Evolutionary conservation across 2,329 filamentous ascomycete genomes (phyloP), one percentile per base, ranked within the genome.

Genomic region (Colletotrichum sp.): DNA sequence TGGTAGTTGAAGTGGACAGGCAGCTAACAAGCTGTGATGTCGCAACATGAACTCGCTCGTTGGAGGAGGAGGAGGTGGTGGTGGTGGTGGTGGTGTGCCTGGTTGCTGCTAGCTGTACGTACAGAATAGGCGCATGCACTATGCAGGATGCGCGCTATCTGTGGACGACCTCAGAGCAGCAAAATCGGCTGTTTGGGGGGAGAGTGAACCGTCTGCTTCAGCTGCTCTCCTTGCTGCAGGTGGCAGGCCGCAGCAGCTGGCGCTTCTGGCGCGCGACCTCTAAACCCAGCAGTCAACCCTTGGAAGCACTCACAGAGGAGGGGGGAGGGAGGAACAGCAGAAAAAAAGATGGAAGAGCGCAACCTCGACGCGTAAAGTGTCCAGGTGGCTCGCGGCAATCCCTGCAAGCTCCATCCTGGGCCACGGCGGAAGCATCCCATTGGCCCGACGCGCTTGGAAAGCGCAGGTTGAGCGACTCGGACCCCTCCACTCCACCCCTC

Each of bases 301-400:
- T 43, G 38, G 38, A 43, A n/a, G 38, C 38, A 43, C 38, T 43
- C 38, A 16, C 36, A 33, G 21, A 57, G 54, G 21, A 57, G 54
- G 27, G 54, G 27, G 16, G 21, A 33, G 12, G 31, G 36, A 68
- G 12, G 31, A 38, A 63, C 21, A 34, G 18, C 13, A 34, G 36
- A 33, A 62, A 62, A 66, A 68, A 34, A 68, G 57, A n/a, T 27
- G 36, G 33, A 12, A 55, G 54, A 33, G 24, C 24, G 61, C 43
- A 63, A 43, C 54, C 54, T 57, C 65, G 59, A 72, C 68, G 72
- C 72, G 72, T 71, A 62, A 66, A 63, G 57, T 62, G 61, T 55
- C 36, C 54, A 55, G 67, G 51, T 62, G 68, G 38, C 51, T 31
- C 54, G 70, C 43, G 51, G 29, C 65, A 29, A 61, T 34, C 66